Base-by-base conservation (phyloP, 345 rosid genomes). In the Ailanthus altissimus region DNA sequence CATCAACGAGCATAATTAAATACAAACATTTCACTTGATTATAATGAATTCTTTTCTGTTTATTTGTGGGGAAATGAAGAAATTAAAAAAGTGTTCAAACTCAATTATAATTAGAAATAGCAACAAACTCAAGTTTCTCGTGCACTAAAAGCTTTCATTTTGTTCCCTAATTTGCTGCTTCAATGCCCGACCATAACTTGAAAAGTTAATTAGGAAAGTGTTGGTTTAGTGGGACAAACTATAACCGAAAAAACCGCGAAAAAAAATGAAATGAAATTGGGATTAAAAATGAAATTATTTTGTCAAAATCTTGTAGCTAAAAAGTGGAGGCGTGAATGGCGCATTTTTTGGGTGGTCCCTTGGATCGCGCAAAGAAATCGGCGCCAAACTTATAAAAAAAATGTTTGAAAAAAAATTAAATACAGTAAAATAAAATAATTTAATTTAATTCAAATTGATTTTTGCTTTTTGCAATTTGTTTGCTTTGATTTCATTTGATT, bases 321-420 rank as follows among this genome's bases (percentile, higher is more conserved):
- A 59, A 56, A 45, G 74, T 15, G 5, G 18, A 70, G 81, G 85
- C 88, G 89, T 82, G 82, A 86, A 77, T 87, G 84, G 82, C 88
- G 89, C 80, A 25, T 67, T 66, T 40, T 56, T 57, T 25, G 76
- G 73, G 20, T 28, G 73, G 20, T 28, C 78, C 82, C 80, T 76
- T 67, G 47, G 75, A 83, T 85, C 60, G 72, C 89, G 90, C 86
- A 54, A 83, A 76, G 82, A 82, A 64, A 83, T 73, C 88, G 89
- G 87, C 90, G 90, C 86, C 74, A 67, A 40, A 57, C 5, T 25
- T 11, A 5, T 11, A 54, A 78, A 21, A 38, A 38, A 9, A n/a
- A 2, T 9, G 21, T 1, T 32, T 32, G 38, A 13, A 0, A 53
- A 18, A 38, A 16, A 20, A 14, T n/a, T 7, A 1, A 64, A 8